Evolutionary conservation across 2,329 filamentous ascomycete genomes (phyloP), one percentile per base, ranked within the genome.

Genomic region (Thelonectria blattea): DNA sequence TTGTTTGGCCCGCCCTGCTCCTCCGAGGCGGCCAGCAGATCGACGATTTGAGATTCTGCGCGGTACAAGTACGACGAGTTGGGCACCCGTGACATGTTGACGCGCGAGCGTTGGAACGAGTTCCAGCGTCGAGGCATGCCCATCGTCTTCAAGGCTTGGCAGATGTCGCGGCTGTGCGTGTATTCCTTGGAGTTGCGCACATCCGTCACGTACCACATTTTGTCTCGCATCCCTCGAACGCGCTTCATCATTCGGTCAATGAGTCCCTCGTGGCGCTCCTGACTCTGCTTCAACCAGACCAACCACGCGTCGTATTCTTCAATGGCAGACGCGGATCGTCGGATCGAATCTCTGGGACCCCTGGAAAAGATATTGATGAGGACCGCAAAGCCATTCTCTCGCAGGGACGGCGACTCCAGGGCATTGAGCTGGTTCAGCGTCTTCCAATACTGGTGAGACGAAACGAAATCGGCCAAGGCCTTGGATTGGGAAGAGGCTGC

Each of bases 121-220:
- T 76, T 80, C 77, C 81, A 83, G 54, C 81, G 82, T 60, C 87
- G 82, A 63, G 87, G 82, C 76, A 87, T 80, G 62, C 89, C 91
- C 95, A 99, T 98, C 8, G 91, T 92, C 75, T 95, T 96, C 51
- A 99, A 80, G 5, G 94, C 95, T 61, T 91, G 85, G 6, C 93
- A 91, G 48, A 98, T 89, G 65, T 94, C 92, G 60, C 89, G 89
- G 41, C 92, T 92, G 67, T 96, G 90, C 61, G 95, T 91, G 70
- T 97, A 98, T 10, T 88, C 87, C 50, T 88, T 91, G 4, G 95
- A 97, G 69, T 94, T 93, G 63, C 92, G 90, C 27, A 98, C 93
- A 74, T 97, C 93, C 1, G 91, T 94, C 61, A 95, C 91, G 74
- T 96, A 99, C 95, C 95, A 99, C 91, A 98, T 97, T 81, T 98